Conservation (phyloP, 2,329 filamentous ascomycete species). For the Hymenoscyphus repandus region DNA sequence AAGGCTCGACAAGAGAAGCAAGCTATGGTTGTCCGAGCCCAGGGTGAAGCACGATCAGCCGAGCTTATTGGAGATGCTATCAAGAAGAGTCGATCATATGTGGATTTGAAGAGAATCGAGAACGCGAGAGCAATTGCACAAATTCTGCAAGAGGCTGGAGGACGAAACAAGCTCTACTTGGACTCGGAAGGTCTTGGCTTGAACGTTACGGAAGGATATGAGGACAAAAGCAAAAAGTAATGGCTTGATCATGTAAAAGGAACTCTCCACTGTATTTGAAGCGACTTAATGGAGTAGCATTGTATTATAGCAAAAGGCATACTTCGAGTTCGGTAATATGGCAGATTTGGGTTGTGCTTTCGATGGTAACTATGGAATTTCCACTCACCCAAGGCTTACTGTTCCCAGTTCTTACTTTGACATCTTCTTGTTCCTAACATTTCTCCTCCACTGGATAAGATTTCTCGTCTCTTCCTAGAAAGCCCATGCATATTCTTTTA, state of each 20-base stretch:
- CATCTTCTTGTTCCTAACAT: too few species aligned
- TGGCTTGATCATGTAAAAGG: conserved; percentile 20
- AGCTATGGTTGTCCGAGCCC: conserved; percentile 94
- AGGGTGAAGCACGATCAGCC: conserved; percentile 97
- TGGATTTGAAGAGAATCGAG: conserved; percentile 97
- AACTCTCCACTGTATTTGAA: conserved; percentile 45
- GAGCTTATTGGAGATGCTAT: conserved; percentile 98
- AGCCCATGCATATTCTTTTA: too few species aligned
- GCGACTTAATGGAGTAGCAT: conserved; percentile 15
- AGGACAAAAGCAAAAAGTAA: conserved; percentile 44
- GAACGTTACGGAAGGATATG: conserved; percentile 63
- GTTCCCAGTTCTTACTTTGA: too few species aligned
- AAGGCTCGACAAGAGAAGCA: conserved; percentile 99
- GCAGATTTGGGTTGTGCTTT: too few species aligned
- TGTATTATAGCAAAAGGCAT: conserved; percentile 16
- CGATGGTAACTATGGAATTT: too few species aligned
- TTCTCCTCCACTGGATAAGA: too few species aligned
- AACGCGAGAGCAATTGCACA: conserved; percentile 87
- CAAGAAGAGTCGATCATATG: conserved; percentile 97
- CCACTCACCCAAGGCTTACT: too few species aligned
- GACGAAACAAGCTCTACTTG: conserved; percentile 89
- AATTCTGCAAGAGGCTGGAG: conserved; percentile 77
- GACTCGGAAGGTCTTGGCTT: conserved; percentile 87
- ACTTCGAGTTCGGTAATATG: too few species aligned
- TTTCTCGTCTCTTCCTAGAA: too few species aligned